A percentile compares a stretch with the other conserved stretches of the same genome.
These are phyloP conservation scores for Verruconis gallopava DNA, from an alignment of 2,329 filamentous ascomycete genomes.

Conservation along the genomic window DNA sequence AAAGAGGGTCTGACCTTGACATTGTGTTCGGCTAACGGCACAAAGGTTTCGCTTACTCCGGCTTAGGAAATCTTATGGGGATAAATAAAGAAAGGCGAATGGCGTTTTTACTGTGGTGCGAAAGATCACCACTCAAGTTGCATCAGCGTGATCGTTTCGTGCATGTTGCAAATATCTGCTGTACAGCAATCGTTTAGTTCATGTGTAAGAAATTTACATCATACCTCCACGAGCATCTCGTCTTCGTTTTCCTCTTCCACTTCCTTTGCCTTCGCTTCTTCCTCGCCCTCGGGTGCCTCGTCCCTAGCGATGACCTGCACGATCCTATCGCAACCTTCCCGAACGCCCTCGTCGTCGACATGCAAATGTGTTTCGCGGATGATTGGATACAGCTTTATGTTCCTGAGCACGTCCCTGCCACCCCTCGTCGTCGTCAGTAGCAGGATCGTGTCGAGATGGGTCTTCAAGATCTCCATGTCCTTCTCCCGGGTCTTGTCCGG, in stretches of 20 bases:
- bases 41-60: constrained; percentile 10
- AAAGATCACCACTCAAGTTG: no score
- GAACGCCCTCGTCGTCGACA: constrained; percentile 65
- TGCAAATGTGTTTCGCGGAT: constrained; percentile 73
- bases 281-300: constrained; percentile 47
- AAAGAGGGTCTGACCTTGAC: constrained; percentile 11
- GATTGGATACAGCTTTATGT: constrained; percentile 76
- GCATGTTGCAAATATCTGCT: no score
- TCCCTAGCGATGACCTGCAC: constrained; percentile 82
- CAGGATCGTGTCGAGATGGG: constrained; percentile 78
- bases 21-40: constrained; percentile 11
- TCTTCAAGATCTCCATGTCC: constrained; percentile 64
- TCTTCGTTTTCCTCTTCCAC: constrained; percentile 21
- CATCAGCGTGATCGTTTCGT: no score
- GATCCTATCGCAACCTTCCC: constrained; percentile 73
- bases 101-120: no score
- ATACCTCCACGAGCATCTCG: constrained; percentile 29
- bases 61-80: no score
- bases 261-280: constrained; percentile 25
- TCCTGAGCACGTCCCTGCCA: constrained; percentile 61
- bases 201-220: background rate
- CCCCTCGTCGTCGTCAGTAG: constrained; percentile 67
- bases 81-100: no score
- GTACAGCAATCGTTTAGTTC: background rate
- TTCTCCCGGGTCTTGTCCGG: constrained; percentile 79